Evolutionary conservation across 176 grass and related monocot genomes (phyloP).

Genomic region (Chrysopogon serrulatus): DNA sequence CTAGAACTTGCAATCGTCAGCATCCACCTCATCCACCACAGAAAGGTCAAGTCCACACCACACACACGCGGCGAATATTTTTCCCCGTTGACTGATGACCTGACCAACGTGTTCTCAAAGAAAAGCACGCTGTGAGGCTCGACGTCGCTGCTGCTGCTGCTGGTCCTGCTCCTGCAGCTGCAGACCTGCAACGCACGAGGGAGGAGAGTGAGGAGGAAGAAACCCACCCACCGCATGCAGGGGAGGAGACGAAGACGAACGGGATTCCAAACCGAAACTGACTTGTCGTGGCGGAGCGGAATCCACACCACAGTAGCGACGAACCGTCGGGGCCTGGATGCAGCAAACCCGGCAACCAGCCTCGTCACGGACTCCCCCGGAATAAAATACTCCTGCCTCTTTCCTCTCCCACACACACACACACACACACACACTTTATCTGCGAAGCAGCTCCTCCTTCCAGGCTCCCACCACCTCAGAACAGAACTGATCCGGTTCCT

Average conservation of each 20-base stretch:
- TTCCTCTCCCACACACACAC: background rate
- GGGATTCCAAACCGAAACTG: background rate
- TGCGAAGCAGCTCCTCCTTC: background rate
- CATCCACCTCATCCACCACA: too few relatives aligned
- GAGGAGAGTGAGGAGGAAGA: background rate
- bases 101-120: too few relatives aligned
- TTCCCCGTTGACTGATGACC: too few relatives aligned
- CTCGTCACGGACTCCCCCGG: background rate
- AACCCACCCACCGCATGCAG: background rate
- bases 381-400: background rate
- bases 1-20: too few relatives aligned
- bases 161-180: too few relatives aligned
- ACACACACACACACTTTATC: background rate
- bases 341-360: too few relatives aligned
- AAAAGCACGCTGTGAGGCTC: too few relatives aligned
- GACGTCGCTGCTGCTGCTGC: too few relatives aligned
- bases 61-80: too few relatives aligned
- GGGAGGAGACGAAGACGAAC: background rate
- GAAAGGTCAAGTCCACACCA: too few relatives aligned
- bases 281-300: background rate
- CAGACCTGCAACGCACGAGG: too few relatives aligned
- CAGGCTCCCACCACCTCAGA: too few relatives aligned
- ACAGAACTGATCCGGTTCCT: background rate
- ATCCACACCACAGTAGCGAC: background rate
- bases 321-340: background rate